These are phyloP conservation scores for Plasmodium gaboni DNA, from an alignment of 169 alveolate species.

Conservation along the genomic window DNA sequence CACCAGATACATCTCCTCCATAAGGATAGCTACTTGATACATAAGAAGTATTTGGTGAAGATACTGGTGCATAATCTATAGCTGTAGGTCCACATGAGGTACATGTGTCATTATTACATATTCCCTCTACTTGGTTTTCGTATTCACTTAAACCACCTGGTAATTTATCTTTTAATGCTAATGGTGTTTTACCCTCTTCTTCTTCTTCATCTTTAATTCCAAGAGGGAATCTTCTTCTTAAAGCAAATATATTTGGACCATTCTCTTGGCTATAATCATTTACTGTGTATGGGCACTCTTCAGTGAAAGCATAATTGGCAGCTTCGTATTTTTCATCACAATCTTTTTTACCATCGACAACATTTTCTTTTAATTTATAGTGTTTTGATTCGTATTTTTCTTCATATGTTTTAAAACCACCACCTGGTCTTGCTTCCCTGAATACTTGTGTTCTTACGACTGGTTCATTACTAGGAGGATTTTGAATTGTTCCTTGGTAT, in stretches of 20 bases:
- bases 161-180: background rate
- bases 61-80: too few species aligned
- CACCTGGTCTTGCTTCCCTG: background rate
- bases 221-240: conserved; percentile 15
- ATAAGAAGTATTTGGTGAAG: too few species aligned
- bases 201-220: background rate
- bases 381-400: conserved; percentile 28
- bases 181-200: background rate
- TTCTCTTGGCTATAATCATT: background rate
- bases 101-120: too few species aligned
- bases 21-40: too few species aligned
- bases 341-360: conserved; percentile 21
- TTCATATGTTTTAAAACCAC: conserved; percentile 30
- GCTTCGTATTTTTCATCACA: conserved; percentile 51
- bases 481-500: too few species aligned
- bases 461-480: too few species aligned
- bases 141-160: conserved; percentile 24
- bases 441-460: too few species aligned
- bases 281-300: conserved; percentile 27
- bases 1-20: too few species aligned
- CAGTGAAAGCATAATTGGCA: conserved; percentile 39
- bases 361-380: conserved; percentile 33
- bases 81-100: too few species aligned
- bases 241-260: conserved; percentile 21
- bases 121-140: background rate